phyloP scores from a whole-genome alignment of 768 basidiomycete species.

The Hemileccinum impolitum region DNA sequence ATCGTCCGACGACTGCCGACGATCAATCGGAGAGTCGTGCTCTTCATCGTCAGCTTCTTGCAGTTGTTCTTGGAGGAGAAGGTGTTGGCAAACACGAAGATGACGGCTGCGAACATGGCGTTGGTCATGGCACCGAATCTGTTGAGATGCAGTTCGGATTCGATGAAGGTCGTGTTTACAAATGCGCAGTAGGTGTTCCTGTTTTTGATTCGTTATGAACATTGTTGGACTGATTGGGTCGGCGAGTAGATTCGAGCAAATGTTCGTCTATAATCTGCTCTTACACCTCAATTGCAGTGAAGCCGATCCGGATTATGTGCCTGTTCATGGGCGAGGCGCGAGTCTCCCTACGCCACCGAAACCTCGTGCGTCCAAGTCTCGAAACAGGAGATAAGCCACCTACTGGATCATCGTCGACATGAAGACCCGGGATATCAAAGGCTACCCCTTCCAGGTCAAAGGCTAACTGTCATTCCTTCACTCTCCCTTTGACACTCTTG shows the following conservation, averaged over 20 bases:
- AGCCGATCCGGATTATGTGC: conserved; percentile 75
- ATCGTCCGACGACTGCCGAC: conserved; percentile 79
- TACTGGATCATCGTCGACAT: neutral
- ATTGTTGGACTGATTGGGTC: conserved; percentile 6
- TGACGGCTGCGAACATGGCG: conserved; percentile 86
- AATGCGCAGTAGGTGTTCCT: conserved; percentile 78
- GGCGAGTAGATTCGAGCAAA: conserved; percentile 70
- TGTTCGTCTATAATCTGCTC: conserved; percentile 82
- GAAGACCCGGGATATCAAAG: neutral
- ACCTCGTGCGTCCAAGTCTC: conserved; percentile 53
- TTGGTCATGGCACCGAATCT: conserved; percentile 92
- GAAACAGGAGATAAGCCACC: conserved; percentile 43
- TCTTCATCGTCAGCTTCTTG: conserved; percentile 88
- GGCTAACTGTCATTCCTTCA: neutral
- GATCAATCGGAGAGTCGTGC: conserved; percentile 79
- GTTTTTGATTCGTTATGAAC: conserved; percentile 1
- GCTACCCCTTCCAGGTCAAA: neutral
- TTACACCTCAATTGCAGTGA: conserved; percentile 73
- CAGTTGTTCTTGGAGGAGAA: conserved; percentile 84
- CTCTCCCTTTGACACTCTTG: neutral
- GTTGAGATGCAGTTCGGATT: conserved; percentile 80
- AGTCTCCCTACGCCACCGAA: conserved; percentile 41
- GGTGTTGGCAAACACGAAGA: conserved; percentile 73
- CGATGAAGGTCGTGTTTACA: conserved; percentile 86
- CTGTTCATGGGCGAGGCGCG: conserved; percentile 78